Conservation (phyloP, 257 asterid species). For the Primulina huaijiensis region DNA sequence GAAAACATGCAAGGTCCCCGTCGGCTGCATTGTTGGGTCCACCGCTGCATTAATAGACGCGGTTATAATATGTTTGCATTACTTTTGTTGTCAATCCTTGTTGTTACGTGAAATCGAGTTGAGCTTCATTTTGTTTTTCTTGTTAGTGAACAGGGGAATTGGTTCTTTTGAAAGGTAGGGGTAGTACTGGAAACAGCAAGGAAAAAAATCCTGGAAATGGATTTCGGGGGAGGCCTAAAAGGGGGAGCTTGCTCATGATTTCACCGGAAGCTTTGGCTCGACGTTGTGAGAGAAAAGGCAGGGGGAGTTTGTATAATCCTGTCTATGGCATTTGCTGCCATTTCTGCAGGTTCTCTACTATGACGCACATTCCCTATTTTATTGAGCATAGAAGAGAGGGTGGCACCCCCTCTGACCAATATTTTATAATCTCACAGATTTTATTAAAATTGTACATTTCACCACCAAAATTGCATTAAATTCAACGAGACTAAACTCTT, state of each 20-base stretch:
- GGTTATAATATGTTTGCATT: background rate
- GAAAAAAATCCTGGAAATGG: slow-evolving; percentile 33
- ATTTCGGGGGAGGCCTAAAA: slow-evolving; percentile 25
- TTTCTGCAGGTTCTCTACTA: slow-evolving; percentile 66
- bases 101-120: background rate
- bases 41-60: background rate
- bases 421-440: too few species aligned
- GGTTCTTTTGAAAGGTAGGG: slow-evolving; percentile 28
- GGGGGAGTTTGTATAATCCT: slow-evolving; percentile 75
- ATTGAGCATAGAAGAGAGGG: too few species aligned
- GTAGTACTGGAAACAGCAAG: slow-evolving; percentile 26
- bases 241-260: slow-evolving; percentile 22
- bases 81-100: background rate
- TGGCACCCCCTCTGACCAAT: too few species aligned
- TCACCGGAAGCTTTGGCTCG: slow-evolving; percentile 49
- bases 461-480: too few species aligned
- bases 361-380: background rate
- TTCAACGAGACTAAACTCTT: too few species aligned
- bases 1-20: too few species aligned
- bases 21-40: too few species aligned
- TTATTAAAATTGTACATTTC: too few species aligned
- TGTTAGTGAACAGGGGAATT: slow-evolving; percentile 28
- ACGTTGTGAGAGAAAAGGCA: slow-evolving; percentile 56
- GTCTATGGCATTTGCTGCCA: slow-evolving; percentile 79
- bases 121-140: background rate